These are phyloP conservation scores for Monosporascus ibericus DNA, from an alignment of 2,329 filamentous ascomycete species.

Conservation along the genomic window DNA sequence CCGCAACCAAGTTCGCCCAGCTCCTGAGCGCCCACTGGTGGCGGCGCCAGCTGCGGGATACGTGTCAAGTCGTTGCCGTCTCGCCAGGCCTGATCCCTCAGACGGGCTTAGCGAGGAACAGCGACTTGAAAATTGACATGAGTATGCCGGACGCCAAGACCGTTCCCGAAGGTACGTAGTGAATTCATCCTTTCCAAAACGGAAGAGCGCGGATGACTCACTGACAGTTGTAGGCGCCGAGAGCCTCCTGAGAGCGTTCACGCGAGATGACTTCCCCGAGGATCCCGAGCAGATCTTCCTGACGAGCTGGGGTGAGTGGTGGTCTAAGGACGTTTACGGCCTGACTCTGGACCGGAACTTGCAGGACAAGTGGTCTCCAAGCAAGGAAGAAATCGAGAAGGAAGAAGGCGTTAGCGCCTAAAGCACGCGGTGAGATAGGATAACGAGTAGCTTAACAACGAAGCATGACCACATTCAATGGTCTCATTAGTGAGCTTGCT, in stretches of 20 bases:
- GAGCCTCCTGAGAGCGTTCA: conserved; percentile 39
- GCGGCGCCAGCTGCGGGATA: conserved; percentile 42
- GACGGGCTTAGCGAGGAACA: conserved; percentile 35
- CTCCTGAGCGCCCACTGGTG: conserved; percentile 49
- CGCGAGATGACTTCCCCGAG: conserved; percentile 39
- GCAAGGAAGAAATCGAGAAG: conserved; percentile 41
- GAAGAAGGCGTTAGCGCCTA: conserved; percentile 27
- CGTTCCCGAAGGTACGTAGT: conserved; percentile 35
- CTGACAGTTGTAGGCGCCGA: conserved; percentile 30
- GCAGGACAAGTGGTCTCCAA: conserved; percentile 46
- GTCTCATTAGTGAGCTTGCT: background rate
- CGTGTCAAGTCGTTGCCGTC: conserved; percentile 43
- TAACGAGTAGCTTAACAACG: background rate
- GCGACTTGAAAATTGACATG: conserved; percentile 20
- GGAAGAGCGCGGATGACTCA: too few relatives aligned
- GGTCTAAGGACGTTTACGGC: conserved; percentile 37
- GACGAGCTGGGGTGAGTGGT: conserved; percentile 53
- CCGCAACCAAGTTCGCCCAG: conserved; percentile 43
- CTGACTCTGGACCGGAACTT: conserved; percentile 37
- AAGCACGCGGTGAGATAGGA: background rate
- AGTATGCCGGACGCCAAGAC: conserved; percentile 41
- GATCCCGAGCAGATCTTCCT: conserved; percentile 48
- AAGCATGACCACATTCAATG: background rate
- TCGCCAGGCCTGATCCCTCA: conserved; percentile 46
- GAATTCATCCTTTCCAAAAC: background rate